These are phyloP conservation scores for Penicillium sp. DNA, from an alignment of 2,329 filamentous ascomycete genomes.

Conservation along the genomic window DNA sequence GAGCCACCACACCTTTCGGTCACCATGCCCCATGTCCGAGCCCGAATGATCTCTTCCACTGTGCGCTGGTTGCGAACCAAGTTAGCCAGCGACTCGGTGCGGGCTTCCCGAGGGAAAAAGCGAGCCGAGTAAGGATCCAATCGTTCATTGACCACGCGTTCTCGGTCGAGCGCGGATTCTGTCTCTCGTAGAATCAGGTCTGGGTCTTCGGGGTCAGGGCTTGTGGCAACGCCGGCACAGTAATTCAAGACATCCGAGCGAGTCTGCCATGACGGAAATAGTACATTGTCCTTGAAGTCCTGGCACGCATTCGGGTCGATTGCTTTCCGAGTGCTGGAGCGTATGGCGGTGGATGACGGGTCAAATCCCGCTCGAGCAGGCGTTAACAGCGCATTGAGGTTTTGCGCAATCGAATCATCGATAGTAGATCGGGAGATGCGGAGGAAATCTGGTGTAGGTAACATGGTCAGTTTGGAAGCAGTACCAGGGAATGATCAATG, in stretches of 20 bases:
- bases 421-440: conserved; percentile 76
- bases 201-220: conserved; percentile 81
- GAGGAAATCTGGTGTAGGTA: conserved; percentile 67
- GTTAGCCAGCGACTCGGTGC: conserved; percentile 73
- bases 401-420: conserved; percentile 90
- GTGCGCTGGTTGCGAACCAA: conserved; percentile 65
- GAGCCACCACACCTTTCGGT: conserved; percentile 66
- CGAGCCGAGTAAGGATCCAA: conserved; percentile 85
- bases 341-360: conserved; percentile 66
- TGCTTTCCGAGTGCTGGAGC: conserved; percentile 48
- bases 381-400: conserved; percentile 81
- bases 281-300: conserved; percentile 67
- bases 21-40: conserved; percentile 75
- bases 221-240: conserved; percentile 81
- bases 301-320: conserved; percentile 63
- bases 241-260: conserved; percentile 81
- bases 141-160: conserved; percentile 76
- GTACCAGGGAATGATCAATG: background rate
- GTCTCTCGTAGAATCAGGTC: conserved; percentile 65
- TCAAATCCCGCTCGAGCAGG: conserved; percentile 71
- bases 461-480: conserved; percentile 55
- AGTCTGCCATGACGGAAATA: conserved; percentile 85
- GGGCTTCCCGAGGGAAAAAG: conserved; percentile 69
- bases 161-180: conserved; percentile 65
- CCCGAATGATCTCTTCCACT: conserved; percentile 71